Conservation (phyloP, 768 basidiomycete species). For the Suillus clintonianus region DNA sequence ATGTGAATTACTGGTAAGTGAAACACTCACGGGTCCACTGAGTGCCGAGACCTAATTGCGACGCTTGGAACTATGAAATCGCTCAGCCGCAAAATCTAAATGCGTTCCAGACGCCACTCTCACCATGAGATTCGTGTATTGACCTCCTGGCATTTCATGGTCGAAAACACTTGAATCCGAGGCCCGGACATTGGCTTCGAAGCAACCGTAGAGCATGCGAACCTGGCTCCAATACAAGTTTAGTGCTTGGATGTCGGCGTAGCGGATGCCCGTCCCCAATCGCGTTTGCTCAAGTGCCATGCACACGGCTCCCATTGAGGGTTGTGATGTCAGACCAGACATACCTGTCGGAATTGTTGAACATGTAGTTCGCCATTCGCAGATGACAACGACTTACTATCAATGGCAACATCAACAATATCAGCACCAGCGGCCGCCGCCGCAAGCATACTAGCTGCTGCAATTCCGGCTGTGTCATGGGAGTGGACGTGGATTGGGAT, state of each 20-base stretch:
- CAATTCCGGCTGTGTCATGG: constrained; percentile 98
- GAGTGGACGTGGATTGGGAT: constrained; percentile 99
- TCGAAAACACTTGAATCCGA: constrained; percentile 98
- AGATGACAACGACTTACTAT: constrained; percentile 60
- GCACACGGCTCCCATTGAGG: constrained; percentile 97
- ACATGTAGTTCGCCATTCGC: not conserved
- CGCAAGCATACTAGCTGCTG: constrained; percentile 96
- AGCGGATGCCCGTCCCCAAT: constrained; percentile 93
- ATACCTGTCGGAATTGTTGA: constrained; percentile 59
- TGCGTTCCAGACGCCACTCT: constrained; percentile 18
- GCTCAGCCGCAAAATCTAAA: constrained; percentile 11
- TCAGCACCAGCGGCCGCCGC: constrained; percentile 97
- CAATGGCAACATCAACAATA: constrained; percentile 97
- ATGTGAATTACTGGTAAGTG: constrained; percentile 10
- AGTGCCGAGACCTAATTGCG: constrained; percentile 93
- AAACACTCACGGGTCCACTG: constrained; percentile 79
- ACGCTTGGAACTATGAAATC: constrained; percentile 86
- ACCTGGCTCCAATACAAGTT: constrained; percentile 99
- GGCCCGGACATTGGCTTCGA: constrained; percentile 96
- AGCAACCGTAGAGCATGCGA: constrained; percentile 91
- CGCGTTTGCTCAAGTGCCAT: constrained; percentile 93
- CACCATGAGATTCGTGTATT: constrained; percentile 93
- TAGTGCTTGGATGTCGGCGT: constrained; percentile 95
- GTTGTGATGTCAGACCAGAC: constrained; percentile 98
- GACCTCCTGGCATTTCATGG: constrained; percentile 99